Evolutionary conservation across 2,329 filamentous ascomycete genomes (phyloP), one percentile per base, ranked within the genome.

Genomic region (Epichloe amarillans): DNA sequence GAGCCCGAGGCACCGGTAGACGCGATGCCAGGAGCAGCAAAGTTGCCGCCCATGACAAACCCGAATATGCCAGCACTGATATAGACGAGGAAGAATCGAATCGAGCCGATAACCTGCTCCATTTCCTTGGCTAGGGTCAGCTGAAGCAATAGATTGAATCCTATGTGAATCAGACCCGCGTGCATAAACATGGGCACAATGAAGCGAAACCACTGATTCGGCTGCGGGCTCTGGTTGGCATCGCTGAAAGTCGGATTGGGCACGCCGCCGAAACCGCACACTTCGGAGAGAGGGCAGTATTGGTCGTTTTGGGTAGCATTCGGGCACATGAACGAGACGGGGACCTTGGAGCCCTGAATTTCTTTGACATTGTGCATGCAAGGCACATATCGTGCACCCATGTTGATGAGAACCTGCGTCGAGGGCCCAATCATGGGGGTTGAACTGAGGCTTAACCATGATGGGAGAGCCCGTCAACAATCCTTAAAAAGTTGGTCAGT

Each of bases 341-440:
- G 58, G 2, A 62, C 58, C 4, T 62, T 60, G 6, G 69, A 69
- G 52, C 79, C 73, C 60, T 84, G 83, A 37, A 90, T 73, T 45
- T 74, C 76, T 42, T 77, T 65, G 56, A 86, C 77, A 58, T 86
- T 88, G 71, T 91, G 90, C 93, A 98, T 98, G 68, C 93, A 98
- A 6, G 90, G 88, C 3, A 86, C 80, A 64, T 87, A 98, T 54
- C 93, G 83, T 40, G 90, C 88, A 52, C 93, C 93, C 88, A 98
- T 95, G 67, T 95, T 95, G 72, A 97, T 95, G 60, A 95, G 80
- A 23, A 97, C 81, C 58, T 88, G 88, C 1, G 83, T 79, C 5
- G 90, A 95, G 1, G 93, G 93, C 0, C 93, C 93, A 62, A 98
- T 95, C 88, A 98, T 95, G 52, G 87, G 87, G 86, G 69, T 97